These are phyloP conservation scores for Telopea speciosissima DNA, from an alignment of 177 flowering plant species.

Conservation along the genomic window DNA sequence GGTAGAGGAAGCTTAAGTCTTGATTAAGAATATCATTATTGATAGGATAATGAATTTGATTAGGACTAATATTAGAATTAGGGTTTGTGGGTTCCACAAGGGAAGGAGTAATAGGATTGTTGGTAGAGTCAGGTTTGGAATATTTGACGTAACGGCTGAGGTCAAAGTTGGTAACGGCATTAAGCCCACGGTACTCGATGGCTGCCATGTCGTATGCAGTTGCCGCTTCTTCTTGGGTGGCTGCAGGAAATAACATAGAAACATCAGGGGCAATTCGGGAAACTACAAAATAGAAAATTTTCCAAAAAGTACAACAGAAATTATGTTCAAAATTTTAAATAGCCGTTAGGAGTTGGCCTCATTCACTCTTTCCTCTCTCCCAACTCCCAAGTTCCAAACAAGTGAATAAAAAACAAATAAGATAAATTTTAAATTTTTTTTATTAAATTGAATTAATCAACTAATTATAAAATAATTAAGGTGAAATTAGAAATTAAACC, in stretches of 20 bases:
- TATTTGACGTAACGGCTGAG: slow-evolving; percentile 41
- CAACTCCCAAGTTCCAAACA: too few species aligned
- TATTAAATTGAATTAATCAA: too few species aligned
- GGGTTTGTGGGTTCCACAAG: slow-evolving; percentile 8
- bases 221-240: slow-evolving; percentile 42
- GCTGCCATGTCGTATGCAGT: slow-evolving; percentile 47
- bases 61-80: slow-evolving; percentile 4
- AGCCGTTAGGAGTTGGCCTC: too few species aligned
- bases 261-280: background rate
- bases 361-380: too few species aligned
- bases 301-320: too few species aligned
- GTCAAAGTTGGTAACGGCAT: slow-evolving; percentile 43
- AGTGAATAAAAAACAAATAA: too few species aligned
- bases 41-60: background rate
- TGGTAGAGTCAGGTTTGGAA: slow-evolving; percentile 16
- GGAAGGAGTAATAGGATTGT: background rate
- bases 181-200: slow-evolving; percentile 44
- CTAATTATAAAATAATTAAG: too few species aligned
- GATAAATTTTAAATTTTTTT: too few species aligned
- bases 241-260: slow-evolving; percentile 14
- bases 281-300: background rate
- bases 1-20: slow-evolving; percentile 14
- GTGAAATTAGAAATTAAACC: too few species aligned
- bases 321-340: too few species aligned
- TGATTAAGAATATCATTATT: slow-evolving; percentile 6